These are phyloP conservation scores for Fusarium buxicola DNA, from an alignment of 2,329 filamentous ascomycete species.

Conservation along the genomic window DNA sequence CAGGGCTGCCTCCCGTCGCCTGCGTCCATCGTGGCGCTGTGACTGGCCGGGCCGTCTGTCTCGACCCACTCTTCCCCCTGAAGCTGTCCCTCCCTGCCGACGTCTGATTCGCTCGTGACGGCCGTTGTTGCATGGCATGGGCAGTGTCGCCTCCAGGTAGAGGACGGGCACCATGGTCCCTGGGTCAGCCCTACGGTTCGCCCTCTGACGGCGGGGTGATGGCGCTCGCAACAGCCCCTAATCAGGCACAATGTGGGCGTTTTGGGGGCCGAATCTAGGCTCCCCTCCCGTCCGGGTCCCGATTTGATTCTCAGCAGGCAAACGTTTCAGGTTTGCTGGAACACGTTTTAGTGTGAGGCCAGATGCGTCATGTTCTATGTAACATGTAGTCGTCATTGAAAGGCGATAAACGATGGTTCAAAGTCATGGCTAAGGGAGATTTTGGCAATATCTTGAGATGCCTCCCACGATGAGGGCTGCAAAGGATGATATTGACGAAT, in stretches of 20 bases:
- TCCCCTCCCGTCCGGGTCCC: neutral
- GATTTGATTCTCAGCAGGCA: too few relatives aligned
- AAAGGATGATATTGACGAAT: too few relatives aligned
- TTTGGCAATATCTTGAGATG: too few relatives aligned
- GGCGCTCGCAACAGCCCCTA: neutral
- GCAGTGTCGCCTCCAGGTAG: conserved; percentile 45
- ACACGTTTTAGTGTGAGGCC: too few relatives aligned
- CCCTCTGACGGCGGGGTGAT: neutral
- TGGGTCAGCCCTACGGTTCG: conserved; percentile 44
- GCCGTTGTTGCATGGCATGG: conserved; percentile 47
- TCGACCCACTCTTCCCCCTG: conserved; percentile 35
- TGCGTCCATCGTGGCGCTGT: conserved; percentile 13
- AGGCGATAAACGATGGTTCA: too few relatives aligned
- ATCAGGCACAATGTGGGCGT: too few relatives aligned
- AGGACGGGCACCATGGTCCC: conserved; percentile 29
- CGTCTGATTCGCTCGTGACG: conserved; percentile 48
- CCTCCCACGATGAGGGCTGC: too few relatives aligned
- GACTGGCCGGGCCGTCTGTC: conserved; percentile 15
- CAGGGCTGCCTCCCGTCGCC: conserved; percentile 19
- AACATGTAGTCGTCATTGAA: too few relatives aligned
- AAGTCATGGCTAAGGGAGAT: too few relatives aligned
- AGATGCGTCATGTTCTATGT: too few relatives aligned
- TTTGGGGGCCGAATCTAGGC: too few relatives aligned
- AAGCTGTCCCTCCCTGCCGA: neutral
- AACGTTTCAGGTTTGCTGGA: too few relatives aligned